Conservation (phyloP, 805 yeast genomes). For the Saccharomycopsis olivae region DNA sequence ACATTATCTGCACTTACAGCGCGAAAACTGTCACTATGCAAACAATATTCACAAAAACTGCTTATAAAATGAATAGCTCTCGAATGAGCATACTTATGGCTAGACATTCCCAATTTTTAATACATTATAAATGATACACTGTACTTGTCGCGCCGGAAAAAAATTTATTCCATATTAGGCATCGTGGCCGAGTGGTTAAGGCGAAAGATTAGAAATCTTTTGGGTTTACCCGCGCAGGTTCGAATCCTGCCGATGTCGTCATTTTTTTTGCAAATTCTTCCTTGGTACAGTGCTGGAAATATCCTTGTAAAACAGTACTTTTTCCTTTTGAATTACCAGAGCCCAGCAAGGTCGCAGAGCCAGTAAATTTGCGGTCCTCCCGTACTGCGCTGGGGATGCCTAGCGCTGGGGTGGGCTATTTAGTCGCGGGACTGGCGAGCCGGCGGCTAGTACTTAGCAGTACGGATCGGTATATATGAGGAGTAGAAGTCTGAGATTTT, state of each 20-base stretch:
- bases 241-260: conserved; percentile 68
- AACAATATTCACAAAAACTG: not conserved
- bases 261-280: conserved; percentile 22
- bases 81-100: not conserved
- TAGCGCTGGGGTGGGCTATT: too few relatives aligned
- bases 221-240: conserved; percentile 57
- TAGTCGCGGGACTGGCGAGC: too few relatives aligned
- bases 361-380: too few relatives aligned
- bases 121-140: not conserved
- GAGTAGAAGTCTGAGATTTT: too few relatives aligned
- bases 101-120: not conserved
- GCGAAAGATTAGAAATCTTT: conserved; percentile 29
- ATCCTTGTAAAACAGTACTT: too few relatives aligned
- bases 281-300: too few relatives aligned
- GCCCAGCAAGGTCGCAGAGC: too few relatives aligned
- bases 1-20: not conserved
- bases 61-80: not conserved
- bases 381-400: too few relatives aligned
- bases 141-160: not conserved
- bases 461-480: too few relatives aligned
- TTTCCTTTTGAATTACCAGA: too few relatives aligned
- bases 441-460: too few relatives aligned
- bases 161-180: not conserved
- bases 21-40: not conserved
- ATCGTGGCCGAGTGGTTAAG: conserved; percentile 18